Evolutionary conservation across 2,329 filamentous ascomycete species (phyloP).

Genomic region (Dendryphion nanum): DNA sequence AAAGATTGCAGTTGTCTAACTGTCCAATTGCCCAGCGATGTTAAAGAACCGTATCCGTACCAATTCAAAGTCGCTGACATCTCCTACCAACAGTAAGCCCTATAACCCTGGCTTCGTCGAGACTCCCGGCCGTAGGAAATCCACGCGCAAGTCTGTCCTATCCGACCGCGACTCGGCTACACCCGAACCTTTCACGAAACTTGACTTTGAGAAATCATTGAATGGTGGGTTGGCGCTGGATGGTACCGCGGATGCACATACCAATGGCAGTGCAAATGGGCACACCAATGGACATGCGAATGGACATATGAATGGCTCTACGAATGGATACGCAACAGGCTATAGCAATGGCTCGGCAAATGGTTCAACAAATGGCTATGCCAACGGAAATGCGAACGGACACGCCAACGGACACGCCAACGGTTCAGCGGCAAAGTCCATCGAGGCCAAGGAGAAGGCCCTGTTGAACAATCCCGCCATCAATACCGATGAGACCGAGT

Average conservation of each 20-base stretch:
- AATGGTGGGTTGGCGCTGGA: slow-evolving; percentile 6
- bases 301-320: slow-evolving; percentile 34
- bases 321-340: slow-evolving; percentile 13
- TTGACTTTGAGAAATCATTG: too few relatives aligned
- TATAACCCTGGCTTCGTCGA: slow-evolving; percentile 49
- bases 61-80: slow-evolving; percentile 23
- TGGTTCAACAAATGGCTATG: slow-evolving; percentile 31
- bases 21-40: too few relatives aligned
- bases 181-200: slow-evolving; percentile 24
- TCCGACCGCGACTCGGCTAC: slow-evolving; percentile 28
- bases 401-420: slow-evolving; percentile 14
- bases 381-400: slow-evolving; percentile 38
- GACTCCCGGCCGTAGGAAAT: slow-evolving; percentile 46
- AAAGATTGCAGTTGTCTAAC: too few relatives aligned
- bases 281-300: slow-evolving; percentile 35
- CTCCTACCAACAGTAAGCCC: slow-evolving; percentile 36
- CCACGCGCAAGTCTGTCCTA: slow-evolving; percentile 43
- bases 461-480: slow-evolving; percentile 38
- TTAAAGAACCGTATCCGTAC: too few relatives aligned
- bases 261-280: slow-evolving; percentile 11
- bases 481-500: slow-evolving; percentile 65
- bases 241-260: slow-evolving; percentile 1
- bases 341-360: slow-evolving; percentile 4
- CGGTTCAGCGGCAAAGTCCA: slow-evolving; percentile 2
- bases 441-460: slow-evolving; percentile 13